These are phyloP conservation scores for Fragaria iinumae DNA, from an alignment of 306 rosid species.

Conservation along the genomic window DNA sequence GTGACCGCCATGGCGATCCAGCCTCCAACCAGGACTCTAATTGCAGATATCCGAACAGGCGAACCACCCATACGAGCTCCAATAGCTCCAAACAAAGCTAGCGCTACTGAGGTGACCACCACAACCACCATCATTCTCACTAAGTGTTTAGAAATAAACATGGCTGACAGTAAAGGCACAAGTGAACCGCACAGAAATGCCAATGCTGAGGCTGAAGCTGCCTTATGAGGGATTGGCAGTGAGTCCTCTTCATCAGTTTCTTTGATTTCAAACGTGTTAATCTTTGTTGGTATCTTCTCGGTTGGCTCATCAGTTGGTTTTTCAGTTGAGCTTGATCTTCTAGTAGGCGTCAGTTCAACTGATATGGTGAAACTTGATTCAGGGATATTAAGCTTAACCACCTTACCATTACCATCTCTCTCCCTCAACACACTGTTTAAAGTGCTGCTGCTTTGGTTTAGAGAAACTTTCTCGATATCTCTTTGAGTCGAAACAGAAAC, in stretches of 20 bases:
- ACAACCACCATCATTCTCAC: constrained; percentile 8
- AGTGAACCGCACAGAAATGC: constrained; percentile 28
- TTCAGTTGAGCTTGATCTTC: background rate
- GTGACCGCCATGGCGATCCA: constrained; percentile 27
- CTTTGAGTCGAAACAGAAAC: constrained; percentile 30
- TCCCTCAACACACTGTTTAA: background rate
- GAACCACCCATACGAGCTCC: constrained; percentile 25
- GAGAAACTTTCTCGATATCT: constrained; percentile 25
- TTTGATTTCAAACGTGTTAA: background rate
- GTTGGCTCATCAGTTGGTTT: background rate
- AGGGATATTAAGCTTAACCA: background rate
- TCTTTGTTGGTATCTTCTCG: background rate
- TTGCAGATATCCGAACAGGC: constrained; percentile 11
- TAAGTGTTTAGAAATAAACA: background rate
- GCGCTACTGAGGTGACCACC: constrained; percentile 7
- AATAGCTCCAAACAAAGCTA: constrained; percentile 19
- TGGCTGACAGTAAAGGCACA: constrained; percentile 19
- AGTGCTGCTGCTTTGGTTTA: background rate
- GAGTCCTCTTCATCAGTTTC: constrained; percentile 2
- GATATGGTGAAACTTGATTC: background rate
- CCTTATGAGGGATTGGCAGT: constrained; percentile 23
- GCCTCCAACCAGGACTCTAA: constrained; percentile 30
- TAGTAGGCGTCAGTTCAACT: constrained; percentile 9
- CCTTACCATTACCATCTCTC: background rate
- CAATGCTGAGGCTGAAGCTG: constrained; percentile 27